Evolutionary conservation across 2,329 filamentous ascomycete species (phyloP).

Genomic region (Ceratocystiopsis minuta): DNA sequence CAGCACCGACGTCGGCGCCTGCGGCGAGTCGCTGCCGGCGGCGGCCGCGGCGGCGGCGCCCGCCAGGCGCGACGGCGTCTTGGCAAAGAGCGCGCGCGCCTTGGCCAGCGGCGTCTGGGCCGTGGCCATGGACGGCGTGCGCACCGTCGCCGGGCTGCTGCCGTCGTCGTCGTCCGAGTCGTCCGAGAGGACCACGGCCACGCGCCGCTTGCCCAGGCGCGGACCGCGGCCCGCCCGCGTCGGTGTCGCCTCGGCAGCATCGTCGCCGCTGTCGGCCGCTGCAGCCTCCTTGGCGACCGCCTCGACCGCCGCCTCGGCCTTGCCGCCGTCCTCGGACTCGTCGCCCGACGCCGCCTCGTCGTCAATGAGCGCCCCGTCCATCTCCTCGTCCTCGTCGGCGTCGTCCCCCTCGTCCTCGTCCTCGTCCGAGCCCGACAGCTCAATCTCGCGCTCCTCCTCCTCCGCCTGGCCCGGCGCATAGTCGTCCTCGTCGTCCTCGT

Average conservation of each 20-base stretch:
- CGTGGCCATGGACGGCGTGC: neutral
- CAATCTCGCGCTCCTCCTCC: conserved; percentile 7
- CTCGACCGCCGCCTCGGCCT: conserved; percentile 9
- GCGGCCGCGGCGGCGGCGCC: conserved; percentile 14
- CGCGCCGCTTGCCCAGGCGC: conserved; percentile 31
- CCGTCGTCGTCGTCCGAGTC: conserved; percentile 36
- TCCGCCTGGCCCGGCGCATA: conserved; percentile 7
- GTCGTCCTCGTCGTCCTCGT: conserved; percentile 18
- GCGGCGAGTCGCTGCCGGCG: conserved; percentile 28
- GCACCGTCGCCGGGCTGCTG: neutral
- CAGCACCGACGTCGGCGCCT: conserved; percentile 44
- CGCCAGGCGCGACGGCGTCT: conserved; percentile 31
- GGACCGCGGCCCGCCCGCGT: neutral
- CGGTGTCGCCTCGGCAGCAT: neutral
- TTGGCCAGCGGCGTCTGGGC: neutral
- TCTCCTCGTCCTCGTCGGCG: conserved; percentile 6
- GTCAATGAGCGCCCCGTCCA: conserved; percentile 10
- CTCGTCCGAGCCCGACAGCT: conserved; percentile 9
- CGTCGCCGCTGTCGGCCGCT: neutral
- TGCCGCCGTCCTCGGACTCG: conserved; percentile 17
- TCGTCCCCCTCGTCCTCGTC: conserved; percentile 6
- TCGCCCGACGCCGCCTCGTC: conserved; percentile 10
- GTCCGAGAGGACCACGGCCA: conserved; percentile 36
- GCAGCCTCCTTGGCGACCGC: neutral
- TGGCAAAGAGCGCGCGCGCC: conserved; percentile 1